Percentiles rank a stretch among this genome's conserved stretches.
phyloP scores from a whole-genome alignment of 208 protist genomes.

The Spongospora subterranea region DNA sequence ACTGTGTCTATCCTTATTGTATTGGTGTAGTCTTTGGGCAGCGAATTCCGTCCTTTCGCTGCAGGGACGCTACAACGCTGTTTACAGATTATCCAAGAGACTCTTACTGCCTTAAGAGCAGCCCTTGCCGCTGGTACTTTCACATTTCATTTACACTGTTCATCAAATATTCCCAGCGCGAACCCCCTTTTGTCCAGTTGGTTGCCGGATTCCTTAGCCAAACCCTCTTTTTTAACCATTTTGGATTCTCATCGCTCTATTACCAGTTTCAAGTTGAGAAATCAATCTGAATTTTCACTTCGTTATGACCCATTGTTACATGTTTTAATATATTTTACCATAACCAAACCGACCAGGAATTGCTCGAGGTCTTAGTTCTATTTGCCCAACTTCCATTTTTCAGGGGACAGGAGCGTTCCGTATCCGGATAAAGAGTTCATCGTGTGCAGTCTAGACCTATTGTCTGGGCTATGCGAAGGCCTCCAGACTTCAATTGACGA shows the following conservation, averaged over 20 bases:
- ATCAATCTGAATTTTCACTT: no score
- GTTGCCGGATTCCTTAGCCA: no score
- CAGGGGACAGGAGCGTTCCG: no score
- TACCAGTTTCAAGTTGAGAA: no score
- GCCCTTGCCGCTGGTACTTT: neutral
- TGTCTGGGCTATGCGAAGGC: slow-evolving; percentile 78
- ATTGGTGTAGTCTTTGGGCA: slow-evolving; percentile 53
- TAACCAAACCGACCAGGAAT: no score
- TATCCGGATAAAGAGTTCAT: slow-evolving; percentile 78
- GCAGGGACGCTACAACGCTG: slow-evolving; percentile 63
- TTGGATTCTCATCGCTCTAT: no score
- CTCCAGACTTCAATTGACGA: slow-evolving; percentile 68
- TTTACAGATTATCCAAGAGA: slow-evolving; percentile 64
- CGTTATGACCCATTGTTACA: no score
- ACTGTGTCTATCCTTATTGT: neutral
- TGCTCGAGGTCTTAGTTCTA: no score
- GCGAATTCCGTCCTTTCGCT: slow-evolving; percentile 67
- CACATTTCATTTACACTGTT: neutral
- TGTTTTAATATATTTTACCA: no score
- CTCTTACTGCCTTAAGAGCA: neutral
- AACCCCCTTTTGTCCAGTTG: no score
- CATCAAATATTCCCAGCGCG: neutral
- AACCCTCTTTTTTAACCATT: no score
- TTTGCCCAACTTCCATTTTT: no score
- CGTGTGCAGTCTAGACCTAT: slow-evolving; percentile 78